These are phyloP conservation scores for Nemania serpens DNA, from an alignment of 2,329 filamentous ascomycete genomes.

Conservation along the genomic window DNA sequence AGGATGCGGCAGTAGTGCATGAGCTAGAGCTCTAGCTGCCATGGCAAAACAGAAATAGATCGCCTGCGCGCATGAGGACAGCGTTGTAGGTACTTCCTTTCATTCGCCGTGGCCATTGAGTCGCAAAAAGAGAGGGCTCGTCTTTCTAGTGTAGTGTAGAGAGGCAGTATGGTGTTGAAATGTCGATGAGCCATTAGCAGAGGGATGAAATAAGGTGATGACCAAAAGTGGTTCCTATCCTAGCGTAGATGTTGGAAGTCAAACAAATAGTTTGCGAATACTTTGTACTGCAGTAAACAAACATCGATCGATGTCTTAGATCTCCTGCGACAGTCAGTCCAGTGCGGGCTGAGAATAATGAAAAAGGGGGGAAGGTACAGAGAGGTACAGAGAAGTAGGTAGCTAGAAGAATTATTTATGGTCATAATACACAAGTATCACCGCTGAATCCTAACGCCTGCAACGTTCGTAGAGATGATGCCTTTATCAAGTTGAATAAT, in stretches of 20 bases:
- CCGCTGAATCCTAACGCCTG: neutral
- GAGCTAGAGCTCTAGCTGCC: slow-evolving; percentile 16
- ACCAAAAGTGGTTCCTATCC: too few relatives aligned
- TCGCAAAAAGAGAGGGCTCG: neutral
- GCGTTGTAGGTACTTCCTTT: neutral
- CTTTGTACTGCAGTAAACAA: neutral
- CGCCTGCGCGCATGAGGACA: neutral
- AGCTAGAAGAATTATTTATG: neutral
- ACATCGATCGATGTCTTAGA: slow-evolving; percentile 21
- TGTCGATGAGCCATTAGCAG: slow-evolving; percentile 2
- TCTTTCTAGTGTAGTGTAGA: too few relatives aligned
- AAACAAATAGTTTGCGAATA: slow-evolving; percentile 1
- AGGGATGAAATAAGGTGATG: neutral
- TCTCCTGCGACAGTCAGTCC: neutral
- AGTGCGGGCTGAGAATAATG: neutral
- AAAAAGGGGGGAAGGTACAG: too few relatives aligned
- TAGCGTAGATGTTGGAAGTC: neutral
- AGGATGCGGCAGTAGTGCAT: neutral
- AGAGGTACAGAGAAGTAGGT: neutral
- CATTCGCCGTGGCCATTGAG: neutral
- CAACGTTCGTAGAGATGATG: neutral
- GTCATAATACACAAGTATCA: neutral
- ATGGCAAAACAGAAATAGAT: slow-evolving; percentile 26
- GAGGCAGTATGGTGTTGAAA: too few relatives aligned
- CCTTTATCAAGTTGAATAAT: neutral